Conservation (phyloP, 768 basidiomycete species). For the Boletus eberwhitei region DNA sequence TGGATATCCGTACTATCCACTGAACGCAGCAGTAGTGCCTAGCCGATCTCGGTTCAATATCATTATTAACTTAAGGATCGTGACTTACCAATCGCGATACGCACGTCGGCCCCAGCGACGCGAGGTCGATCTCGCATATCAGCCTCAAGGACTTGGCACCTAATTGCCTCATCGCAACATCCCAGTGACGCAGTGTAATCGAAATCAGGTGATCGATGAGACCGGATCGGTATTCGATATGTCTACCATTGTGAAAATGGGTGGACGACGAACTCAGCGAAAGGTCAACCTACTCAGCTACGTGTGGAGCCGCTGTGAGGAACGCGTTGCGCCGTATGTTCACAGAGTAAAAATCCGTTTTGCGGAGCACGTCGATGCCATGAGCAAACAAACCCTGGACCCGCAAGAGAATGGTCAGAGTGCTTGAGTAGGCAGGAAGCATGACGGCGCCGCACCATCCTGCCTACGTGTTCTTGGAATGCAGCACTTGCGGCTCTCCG, state of each 20-base stretch:
- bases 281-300: slow-evolving; percentile 68
- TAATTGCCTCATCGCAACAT: slow-evolving; percentile 70
- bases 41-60: slow-evolving; percentile 9
- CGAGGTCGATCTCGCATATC: slow-evolving; percentile 62
- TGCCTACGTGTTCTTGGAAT: slow-evolving; percentile 94
- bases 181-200: slow-evolving; percentile 87
- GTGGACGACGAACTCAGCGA: background rate
- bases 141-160: slow-evolving; percentile 71
- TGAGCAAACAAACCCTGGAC: slow-evolving; percentile 82
- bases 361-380: slow-evolving; percentile 89
- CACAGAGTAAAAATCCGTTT: slow-evolving; percentile 94
- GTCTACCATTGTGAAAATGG: slow-evolving; percentile 44
- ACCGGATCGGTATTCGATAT: slow-evolving; percentile 66
- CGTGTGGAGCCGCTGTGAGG: slow-evolving; percentile 77
- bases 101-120: slow-evolving; percentile 47
- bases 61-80: slow-evolving; percentile 5
- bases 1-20: slow-evolving; percentile 72
- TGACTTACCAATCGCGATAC: slow-evolving; percentile 51
- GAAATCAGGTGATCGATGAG: slow-evolving; percentile 72
- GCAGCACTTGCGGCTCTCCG: slow-evolving; percentile 95
- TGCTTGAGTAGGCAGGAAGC: slow-evolving; percentile 1
- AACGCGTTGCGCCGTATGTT: slow-evolving; percentile 83
- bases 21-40: slow-evolving; percentile 60
- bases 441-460: slow-evolving; percentile 60
- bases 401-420: slow-evolving; percentile 19